Conservation (phyloP, 768 basidiomycete genomes). For the Leccinum arenicola region DNA sequence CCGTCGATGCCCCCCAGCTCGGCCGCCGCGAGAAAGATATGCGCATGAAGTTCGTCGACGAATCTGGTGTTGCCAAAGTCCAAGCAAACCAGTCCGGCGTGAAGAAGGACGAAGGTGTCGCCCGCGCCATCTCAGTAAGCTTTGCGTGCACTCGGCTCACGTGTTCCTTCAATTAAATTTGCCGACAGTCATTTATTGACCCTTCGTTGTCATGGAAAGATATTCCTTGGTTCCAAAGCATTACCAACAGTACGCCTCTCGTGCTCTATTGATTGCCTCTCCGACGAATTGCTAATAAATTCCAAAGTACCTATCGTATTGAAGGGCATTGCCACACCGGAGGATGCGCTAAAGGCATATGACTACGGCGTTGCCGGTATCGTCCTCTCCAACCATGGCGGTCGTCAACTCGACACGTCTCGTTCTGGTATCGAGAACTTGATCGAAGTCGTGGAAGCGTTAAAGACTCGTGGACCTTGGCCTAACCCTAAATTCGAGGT, state of each 20-base stretch:
- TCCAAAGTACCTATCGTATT: constrained; percentile 78
- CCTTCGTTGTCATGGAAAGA: constrained; percentile 79
- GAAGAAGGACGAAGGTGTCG: constrained; percentile 67
- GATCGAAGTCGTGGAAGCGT: constrained; percentile 32
- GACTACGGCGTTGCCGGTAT: constrained; percentile 72
- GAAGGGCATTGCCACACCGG: constrained; percentile 85
- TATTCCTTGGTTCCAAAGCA: constrained; percentile 65
- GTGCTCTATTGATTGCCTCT: constrained; percentile 63
- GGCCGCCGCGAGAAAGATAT: constrained; percentile 96
- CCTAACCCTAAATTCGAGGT: constrained; percentile 79
- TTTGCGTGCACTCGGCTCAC: constrained; percentile 29
- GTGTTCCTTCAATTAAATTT: constrained; percentile 14
- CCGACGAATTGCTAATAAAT: not conserved
- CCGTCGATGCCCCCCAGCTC: constrained; percentile 95
- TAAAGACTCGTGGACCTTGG: constrained; percentile 67
- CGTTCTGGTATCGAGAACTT: constrained; percentile 75
- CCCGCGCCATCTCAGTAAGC: constrained; percentile 82
- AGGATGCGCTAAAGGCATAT: constrained; percentile 85
- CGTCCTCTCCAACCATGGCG: constrained; percentile 85
- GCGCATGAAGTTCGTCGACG: constrained; percentile 55
- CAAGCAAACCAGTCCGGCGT: constrained; percentile 25
- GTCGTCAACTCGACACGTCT: constrained; percentile 74
- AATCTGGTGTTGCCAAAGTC: constrained; percentile 30
- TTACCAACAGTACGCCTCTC: constrained; percentile 55
- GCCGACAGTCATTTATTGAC: constrained; percentile 83